phyloP scores from a whole-genome alignment of 2,329 filamentous ascomycete genomes.

The Diatrype stigma region DNA sequence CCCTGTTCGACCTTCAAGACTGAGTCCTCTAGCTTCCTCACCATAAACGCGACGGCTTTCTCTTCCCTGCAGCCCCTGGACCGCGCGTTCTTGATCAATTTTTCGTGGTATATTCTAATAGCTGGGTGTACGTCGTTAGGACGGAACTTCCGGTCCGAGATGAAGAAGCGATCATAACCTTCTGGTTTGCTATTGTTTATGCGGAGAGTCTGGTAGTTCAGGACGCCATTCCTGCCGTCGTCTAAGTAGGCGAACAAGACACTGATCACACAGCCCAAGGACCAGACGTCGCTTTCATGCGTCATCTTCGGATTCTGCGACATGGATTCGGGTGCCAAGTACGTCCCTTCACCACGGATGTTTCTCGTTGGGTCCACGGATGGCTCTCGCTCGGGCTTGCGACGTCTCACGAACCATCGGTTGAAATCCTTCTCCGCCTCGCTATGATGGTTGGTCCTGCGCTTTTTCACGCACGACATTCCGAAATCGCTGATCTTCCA shows the following conservation, averaged over 20 bases:
- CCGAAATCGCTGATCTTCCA: slow-evolving; percentile 41
- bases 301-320: slow-evolving; percentile 24
- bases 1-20: slow-evolving; percentile 20
- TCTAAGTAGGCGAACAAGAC: slow-evolving; percentile 34
- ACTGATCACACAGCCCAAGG: slow-evolving; percentile 35
- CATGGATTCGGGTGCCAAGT: slow-evolving; percentile 32
- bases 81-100: slow-evolving; percentile 11
- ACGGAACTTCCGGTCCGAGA: slow-evolving; percentile 3
- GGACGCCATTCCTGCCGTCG: slow-evolving; percentile 24
- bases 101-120: slow-evolving; percentile 13
- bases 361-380: slow-evolving; percentile 23
- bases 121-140: slow-evolving; percentile 9
- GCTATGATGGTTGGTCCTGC: slow-evolving; percentile 5
- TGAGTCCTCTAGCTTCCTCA: slow-evolving; percentile 22
- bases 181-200: slow-evolving; percentile 16
- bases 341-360: slow-evolving; percentile 30
- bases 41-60: slow-evolving; percentile 18
- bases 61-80: slow-evolving; percentile 16
- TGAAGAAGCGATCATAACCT: slow-evolving; percentile 20
- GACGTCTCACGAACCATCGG: slow-evolving; percentile 21
- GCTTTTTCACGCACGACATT: slow-evolving; percentile 32
- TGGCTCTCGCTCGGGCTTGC: slow-evolving; percentile 11
- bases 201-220: slow-evolving; percentile 5
- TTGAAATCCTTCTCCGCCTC: slow-evolving; percentile 26
- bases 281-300: slow-evolving; percentile 36